These are phyloP conservation scores for Colletotrichum sp. DNA, from an alignment of 2,329 filamentous ascomycete species.

Conservation along the genomic window DNA sequence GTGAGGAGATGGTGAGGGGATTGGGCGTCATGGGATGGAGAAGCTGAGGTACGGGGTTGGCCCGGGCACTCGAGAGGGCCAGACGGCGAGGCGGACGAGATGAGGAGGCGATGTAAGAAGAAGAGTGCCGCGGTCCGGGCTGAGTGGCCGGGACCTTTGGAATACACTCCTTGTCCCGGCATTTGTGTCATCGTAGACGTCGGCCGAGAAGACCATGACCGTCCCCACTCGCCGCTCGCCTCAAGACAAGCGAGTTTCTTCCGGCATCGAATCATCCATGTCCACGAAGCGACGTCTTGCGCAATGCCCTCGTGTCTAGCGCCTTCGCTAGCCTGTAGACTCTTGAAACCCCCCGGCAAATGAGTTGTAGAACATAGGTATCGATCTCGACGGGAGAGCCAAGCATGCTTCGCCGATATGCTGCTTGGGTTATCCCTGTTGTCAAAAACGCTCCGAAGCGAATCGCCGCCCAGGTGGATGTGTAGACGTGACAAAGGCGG, in stretches of 20 bases:
- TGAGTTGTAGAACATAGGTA: background rate
- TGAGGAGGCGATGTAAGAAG: background rate
- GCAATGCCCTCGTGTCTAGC: background rate
- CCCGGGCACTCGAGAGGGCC: background rate
- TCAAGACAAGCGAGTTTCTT: background rate
- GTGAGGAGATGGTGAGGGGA: background rate
- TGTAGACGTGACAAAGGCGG: background rate
- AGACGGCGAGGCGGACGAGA: background rate
- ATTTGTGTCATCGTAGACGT: background rate
- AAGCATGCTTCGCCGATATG: background rate
- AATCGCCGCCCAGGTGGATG: background rate
- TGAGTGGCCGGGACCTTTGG: background rate
- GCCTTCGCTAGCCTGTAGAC: background rate
- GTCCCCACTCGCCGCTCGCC: background rate
- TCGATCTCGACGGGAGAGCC: background rate
- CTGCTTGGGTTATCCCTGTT: background rate
- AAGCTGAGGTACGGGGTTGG: background rate
- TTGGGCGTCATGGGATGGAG: background rate
- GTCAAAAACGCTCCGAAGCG: background rate
- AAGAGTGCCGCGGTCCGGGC: background rate
- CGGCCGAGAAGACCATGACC: background rate
- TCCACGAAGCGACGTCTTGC: background rate
- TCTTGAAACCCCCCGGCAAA: background rate
- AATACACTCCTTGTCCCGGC: background rate
- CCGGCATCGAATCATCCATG: background rate